These are phyloP conservation scores for Colletotrichum lupini DNA, from an alignment of 2,329 filamentous ascomycete species.

Conservation along the genomic window DNA sequence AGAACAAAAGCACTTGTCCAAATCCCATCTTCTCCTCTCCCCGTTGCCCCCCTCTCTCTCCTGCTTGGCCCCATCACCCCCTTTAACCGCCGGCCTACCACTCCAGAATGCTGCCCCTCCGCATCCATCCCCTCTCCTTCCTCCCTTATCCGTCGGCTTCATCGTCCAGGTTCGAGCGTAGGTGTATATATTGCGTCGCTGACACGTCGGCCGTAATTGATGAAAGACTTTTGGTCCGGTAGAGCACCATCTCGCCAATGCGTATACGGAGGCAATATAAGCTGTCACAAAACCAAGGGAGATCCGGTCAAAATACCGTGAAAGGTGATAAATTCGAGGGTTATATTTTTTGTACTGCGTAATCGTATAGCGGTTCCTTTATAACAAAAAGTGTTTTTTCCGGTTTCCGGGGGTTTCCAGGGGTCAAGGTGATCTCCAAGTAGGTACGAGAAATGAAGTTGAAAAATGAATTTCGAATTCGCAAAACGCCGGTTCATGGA, in stretches of 20 bases:
- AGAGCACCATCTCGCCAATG: neutral
- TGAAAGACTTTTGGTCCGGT: neutral
- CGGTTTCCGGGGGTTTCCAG: neutral
- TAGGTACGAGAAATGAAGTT: constrained; percentile 29
- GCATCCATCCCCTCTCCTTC: neutral
- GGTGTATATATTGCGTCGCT: neutral
- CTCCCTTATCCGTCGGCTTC: neutral
- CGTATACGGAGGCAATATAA: neutral
- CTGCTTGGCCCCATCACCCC: no score
- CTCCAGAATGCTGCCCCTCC: neutral
- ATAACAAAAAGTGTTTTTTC: neutral
- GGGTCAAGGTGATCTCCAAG: neutral
- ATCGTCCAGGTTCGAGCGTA: neutral
- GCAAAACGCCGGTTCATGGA: constrained; percentile 32
- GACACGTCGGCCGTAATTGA: neutral
- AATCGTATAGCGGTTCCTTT: neutral
- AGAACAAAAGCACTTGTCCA: neutral
- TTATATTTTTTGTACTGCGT: neutral
- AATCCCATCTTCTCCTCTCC: neutral
- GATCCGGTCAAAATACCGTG: neutral
- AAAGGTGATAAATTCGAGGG: no score
- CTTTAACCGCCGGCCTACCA: no score
- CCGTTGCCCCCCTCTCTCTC: no score
- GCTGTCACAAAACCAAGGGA: neutral
- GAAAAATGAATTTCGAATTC: constrained; percentile 1